A percentile compares a stretch with the other conserved stretches of the same genome.
Evolutionary conservation across 345 rosid genomes (phyloP).

Genomic region (Hibiscus mutabilis): DNA sequence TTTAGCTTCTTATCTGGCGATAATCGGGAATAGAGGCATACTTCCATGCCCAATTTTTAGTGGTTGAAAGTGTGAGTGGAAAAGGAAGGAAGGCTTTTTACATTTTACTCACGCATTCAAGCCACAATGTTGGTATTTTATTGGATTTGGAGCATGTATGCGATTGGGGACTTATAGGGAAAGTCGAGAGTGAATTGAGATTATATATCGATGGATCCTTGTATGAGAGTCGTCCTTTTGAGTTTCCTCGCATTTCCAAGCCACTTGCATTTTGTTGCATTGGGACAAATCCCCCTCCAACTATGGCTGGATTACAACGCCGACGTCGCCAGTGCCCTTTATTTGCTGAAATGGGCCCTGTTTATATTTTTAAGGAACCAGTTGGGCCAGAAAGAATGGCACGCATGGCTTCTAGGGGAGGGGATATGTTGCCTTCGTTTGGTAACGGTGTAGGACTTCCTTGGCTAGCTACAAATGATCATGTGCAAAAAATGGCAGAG

Average conservation of each 20-base stretch:
- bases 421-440: slow-evolving; percentile 83
- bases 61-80: slow-evolving; percentile 92
- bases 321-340: slow-evolving; percentile 98
- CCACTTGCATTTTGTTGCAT: slow-evolving; percentile 96
- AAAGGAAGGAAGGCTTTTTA: slow-evolving; percentile 85
- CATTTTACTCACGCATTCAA: slow-evolving; percentile 99
- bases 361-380: slow-evolving; percentile 96
- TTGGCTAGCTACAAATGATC: slow-evolving; percentile 80
- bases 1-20: slow-evolving; percentile 97
- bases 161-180: slow-evolving; percentile 85
- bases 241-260: slow-evolving; percentile 89
- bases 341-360: slow-evolving; percentile 98
- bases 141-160: slow-evolving; percentile 85
- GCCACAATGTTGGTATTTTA: slow-evolving; percentile 98
- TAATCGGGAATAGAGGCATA: slow-evolving; percentile 96
- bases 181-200: slow-evolving; percentile 90
- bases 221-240: slow-evolving; percentile 91
- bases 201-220: slow-evolving; percentile 88
- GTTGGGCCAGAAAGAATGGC: slow-evolving; percentile 89
- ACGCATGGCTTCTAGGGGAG: slow-evolving; percentile 91
- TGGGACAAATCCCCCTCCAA: slow-evolving; percentile 98
- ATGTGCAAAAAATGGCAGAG: slow-evolving; percentile 51
- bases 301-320: slow-evolving; percentile 96
- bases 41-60: slow-evolving; percentile 96
- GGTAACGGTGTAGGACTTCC: slow-evolving; percentile 95